These are phyloP conservation scores for Phylloporus sp. DNA, from an alignment of 768 basidiomycete species.

Conservation along the genomic window DNA sequence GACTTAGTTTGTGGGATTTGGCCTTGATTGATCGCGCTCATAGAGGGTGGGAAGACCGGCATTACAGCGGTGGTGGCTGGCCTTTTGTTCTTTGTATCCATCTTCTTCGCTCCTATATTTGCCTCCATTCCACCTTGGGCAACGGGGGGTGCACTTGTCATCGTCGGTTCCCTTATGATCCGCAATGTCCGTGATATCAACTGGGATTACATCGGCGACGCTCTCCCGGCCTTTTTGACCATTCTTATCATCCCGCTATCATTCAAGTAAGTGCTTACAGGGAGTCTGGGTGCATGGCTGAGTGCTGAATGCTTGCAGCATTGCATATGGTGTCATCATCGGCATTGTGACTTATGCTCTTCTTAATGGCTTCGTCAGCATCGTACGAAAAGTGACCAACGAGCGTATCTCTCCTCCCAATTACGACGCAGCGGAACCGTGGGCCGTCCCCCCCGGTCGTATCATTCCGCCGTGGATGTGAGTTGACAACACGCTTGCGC, in stretches of 20 bases:
- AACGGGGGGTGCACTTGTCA: slow-evolving; percentile 78
- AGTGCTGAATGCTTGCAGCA: slow-evolving; percentile 40
- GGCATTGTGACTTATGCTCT: slow-evolving; percentile 67
- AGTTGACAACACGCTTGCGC: slow-evolving; percentile 18
- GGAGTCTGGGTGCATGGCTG: not conserved
- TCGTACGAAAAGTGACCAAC: slow-evolving; percentile 48
- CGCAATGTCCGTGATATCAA: slow-evolving; percentile 83
- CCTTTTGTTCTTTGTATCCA: slow-evolving; percentile 71
- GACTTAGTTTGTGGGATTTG: not conserved
- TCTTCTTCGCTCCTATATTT: slow-evolving; percentile 88
- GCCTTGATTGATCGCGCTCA: slow-evolving; percentile 8
- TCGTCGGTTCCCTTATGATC: slow-evolving; percentile 88
- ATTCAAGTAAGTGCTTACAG: slow-evolving; percentile 54
- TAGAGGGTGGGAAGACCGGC: slow-evolving; percentile 86
- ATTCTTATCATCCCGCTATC: slow-evolving; percentile 74
- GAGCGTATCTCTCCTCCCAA: slow-evolving; percentile 61
- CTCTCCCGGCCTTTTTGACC: slow-evolving; percentile 82
- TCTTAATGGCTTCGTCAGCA: slow-evolving; percentile 65
- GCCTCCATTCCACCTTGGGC: slow-evolving; percentile 86
- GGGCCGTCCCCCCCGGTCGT: slow-evolving; percentile 67
- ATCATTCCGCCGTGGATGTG: slow-evolving; percentile 68
- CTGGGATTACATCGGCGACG: slow-evolving; percentile 84
- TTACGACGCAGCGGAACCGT: slow-evolving; percentile 59
- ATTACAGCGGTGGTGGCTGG: slow-evolving; percentile 71
- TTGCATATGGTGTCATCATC: slow-evolving; percentile 85